phyloP scores from a whole-genome alignment of 129 eudicot genomes.

The Ambrosia trifida region DNA sequence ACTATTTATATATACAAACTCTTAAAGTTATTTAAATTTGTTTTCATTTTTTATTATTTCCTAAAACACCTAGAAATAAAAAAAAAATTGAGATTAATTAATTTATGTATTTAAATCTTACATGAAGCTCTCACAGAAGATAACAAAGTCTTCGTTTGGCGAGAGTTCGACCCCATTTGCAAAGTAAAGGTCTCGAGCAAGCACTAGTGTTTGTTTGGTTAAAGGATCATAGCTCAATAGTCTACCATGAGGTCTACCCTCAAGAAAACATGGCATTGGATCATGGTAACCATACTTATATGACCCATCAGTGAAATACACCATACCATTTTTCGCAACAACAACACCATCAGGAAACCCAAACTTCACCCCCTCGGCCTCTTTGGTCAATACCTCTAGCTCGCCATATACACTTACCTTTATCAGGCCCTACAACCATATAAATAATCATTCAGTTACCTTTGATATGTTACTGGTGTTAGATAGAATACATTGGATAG shows the following conservation, averaged over 20 bases:
- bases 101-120: conserved; percentile 13
- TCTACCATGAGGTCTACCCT: conserved; percentile 65
- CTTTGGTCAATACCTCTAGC: conserved; percentile 17
- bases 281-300: neutral
- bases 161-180: conserved; percentile 79
- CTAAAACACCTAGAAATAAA: too few relatives aligned
- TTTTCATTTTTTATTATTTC: too few relatives aligned
- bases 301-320: conserved; percentile 29
- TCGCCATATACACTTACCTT: conserved; percentile 25
- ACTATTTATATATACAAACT: too few relatives aligned
- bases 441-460: too few relatives aligned
- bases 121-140: conserved; percentile 81
- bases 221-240: conserved; percentile 67
- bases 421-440: conserved; percentile 26
- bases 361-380: conserved; percentile 27
- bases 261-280: neutral
- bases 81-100: neutral
- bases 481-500: too few relatives aligned
- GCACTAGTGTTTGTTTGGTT: conserved; percentile 53
- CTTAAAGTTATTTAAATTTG: too few relatives aligned
- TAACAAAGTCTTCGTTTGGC: conserved; percentile 54
- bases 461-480: too few relatives aligned
- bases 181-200: conserved; percentile 64
- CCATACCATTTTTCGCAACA: conserved; percentile 25
- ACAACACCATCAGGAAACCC: conserved; percentile 24